Conservation (phyloP, 2,329 filamentous ascomycete species). For the Stachybotrys echinatus region DNA sequence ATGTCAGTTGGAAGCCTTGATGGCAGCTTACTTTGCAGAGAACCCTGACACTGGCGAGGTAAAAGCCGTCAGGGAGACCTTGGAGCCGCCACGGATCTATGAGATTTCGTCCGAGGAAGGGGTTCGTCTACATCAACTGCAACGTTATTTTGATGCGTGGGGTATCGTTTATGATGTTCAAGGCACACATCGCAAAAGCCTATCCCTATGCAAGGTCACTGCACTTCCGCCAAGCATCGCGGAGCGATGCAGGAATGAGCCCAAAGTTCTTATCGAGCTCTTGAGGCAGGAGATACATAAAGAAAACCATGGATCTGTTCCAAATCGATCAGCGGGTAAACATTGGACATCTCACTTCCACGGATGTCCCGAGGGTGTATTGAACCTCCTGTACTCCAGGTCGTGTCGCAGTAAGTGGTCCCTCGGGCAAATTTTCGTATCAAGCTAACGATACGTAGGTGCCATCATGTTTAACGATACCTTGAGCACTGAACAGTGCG, state of each 20-base stretch:
- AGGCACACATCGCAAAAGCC: background rate
- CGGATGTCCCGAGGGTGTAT: conserved; percentile 66
- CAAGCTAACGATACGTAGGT: conserved; percentile 19
- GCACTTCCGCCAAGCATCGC: conserved; percentile 66
- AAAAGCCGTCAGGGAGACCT: conserved; percentile 23
- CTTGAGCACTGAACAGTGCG: conserved; percentile 53
- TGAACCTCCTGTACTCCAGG: conserved; percentile 71
- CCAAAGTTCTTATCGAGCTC: conserved; percentile 66
- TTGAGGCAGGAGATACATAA: conserved; percentile 72
- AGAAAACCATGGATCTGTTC: conserved; percentile 39
- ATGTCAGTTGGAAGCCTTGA: conserved; percentile 69
- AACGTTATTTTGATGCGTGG: conserved; percentile 62
- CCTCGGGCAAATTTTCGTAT: too few species aligned
- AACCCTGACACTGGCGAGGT: conserved; percentile 1
- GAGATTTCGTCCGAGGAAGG: conserved; percentile 58
- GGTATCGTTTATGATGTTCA: conserved; percentile 61
- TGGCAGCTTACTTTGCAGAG: conserved; percentile 45
- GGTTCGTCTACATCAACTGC: conserved; percentile 48
- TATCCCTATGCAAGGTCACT: conserved; percentile 31
- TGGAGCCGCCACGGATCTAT: conserved; percentile 57
- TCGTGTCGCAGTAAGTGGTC: conserved; percentile 64
- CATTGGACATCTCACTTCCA: conserved; percentile 59
- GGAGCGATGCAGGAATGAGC: conserved; percentile 70
- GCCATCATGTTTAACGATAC: conserved; percentile 84
- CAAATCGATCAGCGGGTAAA: conserved; percentile 7